A percentile compares a stretch with the other conserved stretches of the same genome.
phyloP scores from a whole-genome alignment of 2,329 filamentous ascomycete genomes.

The Sphaerulina musiva region DNA sequence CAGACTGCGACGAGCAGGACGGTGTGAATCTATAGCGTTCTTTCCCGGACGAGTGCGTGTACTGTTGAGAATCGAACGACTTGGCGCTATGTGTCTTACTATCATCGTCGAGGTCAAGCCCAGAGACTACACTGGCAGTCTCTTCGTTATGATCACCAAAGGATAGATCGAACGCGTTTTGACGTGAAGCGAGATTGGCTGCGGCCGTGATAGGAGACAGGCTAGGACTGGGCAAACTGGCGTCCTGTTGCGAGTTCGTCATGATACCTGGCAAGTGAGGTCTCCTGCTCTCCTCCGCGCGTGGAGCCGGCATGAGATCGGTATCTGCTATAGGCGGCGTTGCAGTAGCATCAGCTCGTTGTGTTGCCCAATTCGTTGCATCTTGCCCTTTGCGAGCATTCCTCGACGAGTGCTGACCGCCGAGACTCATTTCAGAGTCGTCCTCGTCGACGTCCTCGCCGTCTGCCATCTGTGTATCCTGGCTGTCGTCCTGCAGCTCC shows the following conservation, averaged over 20 bases:
- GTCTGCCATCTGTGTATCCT: conserved; percentile 27
- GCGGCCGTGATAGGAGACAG: conserved; percentile 83
- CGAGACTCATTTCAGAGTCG: conserved; percentile 25
- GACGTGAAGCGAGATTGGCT: conserved; percentile 47
- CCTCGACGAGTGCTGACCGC: conserved; percentile 16
- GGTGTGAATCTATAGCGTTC: conserved; percentile 15
- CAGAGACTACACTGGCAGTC: conserved; percentile 30
- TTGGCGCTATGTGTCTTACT: conserved; percentile 22
- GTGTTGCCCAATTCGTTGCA: conserved; percentile 14
- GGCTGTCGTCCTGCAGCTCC: conserved; percentile 26
- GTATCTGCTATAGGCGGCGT: conserved; percentile 71
- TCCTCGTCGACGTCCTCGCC: conserved; percentile 26
- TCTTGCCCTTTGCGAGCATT: conserved; percentile 21
- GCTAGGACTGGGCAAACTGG: conserved; percentile 88
- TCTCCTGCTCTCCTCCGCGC: conserved; percentile 17
- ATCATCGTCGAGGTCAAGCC: conserved; percentile 31
- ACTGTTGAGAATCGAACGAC: conserved; percentile 24
- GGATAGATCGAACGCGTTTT: conserved; percentile 31
- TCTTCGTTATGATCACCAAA: conserved; percentile 32
- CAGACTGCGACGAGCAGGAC: conserved; percentile 6
- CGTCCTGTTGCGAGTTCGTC: conserved; percentile 71
- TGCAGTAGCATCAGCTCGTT: conserved; percentile 41
- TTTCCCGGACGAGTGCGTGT: conserved; percentile 7
- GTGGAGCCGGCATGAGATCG: conserved; percentile 54
- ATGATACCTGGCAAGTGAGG: conserved; percentile 51